Base-by-base conservation (phyloP, 495 filamentous ascomycete species). In the Neurospora hispaniola region DNA sequence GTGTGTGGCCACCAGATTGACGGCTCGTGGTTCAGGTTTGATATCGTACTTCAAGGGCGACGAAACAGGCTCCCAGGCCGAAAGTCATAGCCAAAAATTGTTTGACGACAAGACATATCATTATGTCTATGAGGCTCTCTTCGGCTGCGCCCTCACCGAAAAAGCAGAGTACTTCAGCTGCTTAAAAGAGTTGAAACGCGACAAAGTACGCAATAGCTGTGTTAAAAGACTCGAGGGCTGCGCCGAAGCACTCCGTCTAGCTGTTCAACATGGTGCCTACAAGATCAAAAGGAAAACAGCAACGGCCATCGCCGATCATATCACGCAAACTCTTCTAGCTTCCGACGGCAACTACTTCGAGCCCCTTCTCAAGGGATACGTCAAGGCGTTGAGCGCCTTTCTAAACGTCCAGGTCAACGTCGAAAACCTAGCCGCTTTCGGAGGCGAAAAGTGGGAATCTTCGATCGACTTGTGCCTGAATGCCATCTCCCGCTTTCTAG, bases 41-140 rank as follows among this genome's bases (percentile, higher is more conserved):
- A 70, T 79, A 66, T 71, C 46, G 1, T 79, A 74, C 70, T 80
- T 81, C 69, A 74, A 75, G 46, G 27, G 69, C 16, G 73, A 72
- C 10, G 76, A 77, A 12, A 73, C 72, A 18, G 78, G 73, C 2
- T 70, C 74, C 54, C 23, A 16, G 54, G 12, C 27, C 27, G 12
- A 38, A 38, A 31, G 14, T 62, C 78, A 78, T 42, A 70, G 42
- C 23, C 77, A 72, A 40, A 76, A 68, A 35, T 75, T 73, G 3
- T 77, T 85, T 35, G 89, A 87, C 69, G 94, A 97, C 78, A 92
- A 91, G 75, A 88, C 86, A 20, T 97, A 91, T 76, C 92, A 96
- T 76, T 87, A 86, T 69, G 89, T 98, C 39, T 94, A 91, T 74
- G 94, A 98, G 77, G 87, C 88, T 1, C 81, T 99, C 18, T 98